Conservation (phyloP, 1,284 basidiomycete species). For the Takashimella koratensis region DNA sequence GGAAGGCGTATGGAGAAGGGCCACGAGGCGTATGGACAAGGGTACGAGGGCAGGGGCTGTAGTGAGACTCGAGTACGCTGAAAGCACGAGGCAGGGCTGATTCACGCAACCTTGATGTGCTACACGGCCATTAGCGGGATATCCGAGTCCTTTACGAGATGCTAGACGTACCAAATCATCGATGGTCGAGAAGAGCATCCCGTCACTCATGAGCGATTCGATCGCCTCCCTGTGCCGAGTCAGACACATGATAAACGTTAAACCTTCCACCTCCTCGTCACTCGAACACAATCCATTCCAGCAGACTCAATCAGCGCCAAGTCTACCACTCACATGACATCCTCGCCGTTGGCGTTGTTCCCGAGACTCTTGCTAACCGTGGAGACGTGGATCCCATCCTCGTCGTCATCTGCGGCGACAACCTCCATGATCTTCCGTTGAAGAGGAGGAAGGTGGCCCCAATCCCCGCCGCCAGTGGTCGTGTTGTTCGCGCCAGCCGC, state of each 20-base stretch:
- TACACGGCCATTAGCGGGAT: slow-evolving; percentile 3
- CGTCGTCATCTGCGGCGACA: slow-evolving; percentile 51
- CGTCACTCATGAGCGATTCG: slow-evolving; percentile 65
- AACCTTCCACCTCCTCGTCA: too few species aligned
- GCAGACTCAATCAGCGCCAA: neutral
- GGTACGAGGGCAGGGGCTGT: too few species aligned
- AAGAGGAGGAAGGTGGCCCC: slow-evolving; percentile 58
- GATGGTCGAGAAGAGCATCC: slow-evolving; percentile 63
- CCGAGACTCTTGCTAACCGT: slow-evolving; percentile 53
- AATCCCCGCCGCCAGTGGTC: slow-evolving; percentile 31
- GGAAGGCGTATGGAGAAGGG: too few species aligned
- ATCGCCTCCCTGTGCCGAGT: slow-evolving; percentile 56
- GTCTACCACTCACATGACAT: slow-evolving; percentile 49
- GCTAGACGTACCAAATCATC: slow-evolving; percentile 55
- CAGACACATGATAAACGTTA: neutral
- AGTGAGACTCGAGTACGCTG: too few species aligned
- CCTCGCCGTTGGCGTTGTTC: slow-evolving; percentile 18
- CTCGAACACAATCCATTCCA: too few species aligned
- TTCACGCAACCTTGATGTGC: slow-evolving; percentile 36
- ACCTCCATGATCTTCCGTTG: slow-evolving; percentile 64
- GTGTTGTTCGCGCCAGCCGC: slow-evolving; percentile 15
- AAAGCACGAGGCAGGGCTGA: too few species aligned
- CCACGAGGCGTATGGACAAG: too few species aligned
- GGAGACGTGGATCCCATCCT: slow-evolving; percentile 63
- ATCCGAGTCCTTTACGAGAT: too few species aligned